Evolutionary conservation across 305 asterid species (phyloP), one percentile per base, ranked within the genome.

Genomic region (Petunia hybrid): DNA sequence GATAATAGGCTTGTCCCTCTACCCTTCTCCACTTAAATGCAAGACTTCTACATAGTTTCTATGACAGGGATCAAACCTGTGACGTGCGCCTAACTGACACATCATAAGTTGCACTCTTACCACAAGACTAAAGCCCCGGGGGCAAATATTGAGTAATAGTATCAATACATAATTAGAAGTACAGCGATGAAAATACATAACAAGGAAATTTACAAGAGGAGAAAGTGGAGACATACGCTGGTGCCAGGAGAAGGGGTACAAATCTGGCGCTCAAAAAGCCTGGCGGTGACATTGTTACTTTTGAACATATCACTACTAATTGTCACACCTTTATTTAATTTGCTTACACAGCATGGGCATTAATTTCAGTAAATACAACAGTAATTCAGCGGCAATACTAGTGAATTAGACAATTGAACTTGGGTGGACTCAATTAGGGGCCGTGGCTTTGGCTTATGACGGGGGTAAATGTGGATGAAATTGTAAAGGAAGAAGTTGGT

Each of bases 241-340:
- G 98, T 91, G 85, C 98, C 98, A 82, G 99, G 97, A 88, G 97
- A 90, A 82, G 99, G 97, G 79, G 89, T 84, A 63, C 88, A 88
- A 88, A 93, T 92, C 92, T 95, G 98, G 87, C 99, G 98, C 92
- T 93, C 89, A 89, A 96, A 95, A 83, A 95, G 85, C 89, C 99
- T 90, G 88, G 97, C 97, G 85, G 99, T 87, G 82, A 95, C 95
- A 91, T 95, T 95, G 87, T 88, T 94, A 89, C 93, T 95, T 88
- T 87, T 92, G 90, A 90, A 94, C 99, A 95, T 95, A 71, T 35
- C 61, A 39, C 66, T 31, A 39, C 7, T 5, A 22, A 12, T 16
- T 63, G 12, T 73, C 35, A 22, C 45, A 48, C 61, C 43, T 31
- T 35, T 36, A 51, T 48, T 31, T 51, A 53, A 74, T 9, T 74